Conservation (phyloP, 139 green algal species). For the Tetradesmus lagerheimii region DNA sequence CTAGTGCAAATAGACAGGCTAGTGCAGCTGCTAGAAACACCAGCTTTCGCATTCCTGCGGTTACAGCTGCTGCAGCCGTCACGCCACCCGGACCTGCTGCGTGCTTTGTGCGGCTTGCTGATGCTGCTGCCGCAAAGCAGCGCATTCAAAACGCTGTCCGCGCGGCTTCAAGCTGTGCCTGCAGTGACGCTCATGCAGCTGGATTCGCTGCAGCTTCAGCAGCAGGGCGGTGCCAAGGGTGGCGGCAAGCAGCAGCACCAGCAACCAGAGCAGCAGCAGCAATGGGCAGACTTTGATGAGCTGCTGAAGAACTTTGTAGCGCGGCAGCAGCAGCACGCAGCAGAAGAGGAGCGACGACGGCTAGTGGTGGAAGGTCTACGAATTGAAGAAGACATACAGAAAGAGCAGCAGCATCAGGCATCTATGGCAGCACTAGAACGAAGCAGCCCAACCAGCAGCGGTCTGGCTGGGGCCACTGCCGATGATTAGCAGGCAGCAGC, state of each 20-base stretch:
- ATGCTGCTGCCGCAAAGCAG: constrained; percentile 96
- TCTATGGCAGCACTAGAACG: constrained; percentile 8
- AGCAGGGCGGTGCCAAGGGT: neutral
- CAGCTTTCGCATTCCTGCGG: constrained; percentile 93
- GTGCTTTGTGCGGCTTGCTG: constrained; percentile 90
- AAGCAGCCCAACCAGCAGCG: constrained; percentile 6
- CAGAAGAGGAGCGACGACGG: constrained; percentile 36
- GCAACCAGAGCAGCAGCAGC: constrained; percentile 2
- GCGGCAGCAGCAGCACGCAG: constrained; percentile 37
- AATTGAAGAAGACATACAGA: constrained; percentile 44
- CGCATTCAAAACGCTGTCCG: constrained; percentile 87
- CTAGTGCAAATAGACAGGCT: constrained; percentile 90
- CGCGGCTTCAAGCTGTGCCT: constrained; percentile 62
- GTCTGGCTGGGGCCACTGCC: neutral
- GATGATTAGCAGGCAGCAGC: neutral
- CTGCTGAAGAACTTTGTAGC: constrained; percentile 38
- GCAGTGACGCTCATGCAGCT: constrained; percentile 39
- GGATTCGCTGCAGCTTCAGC: constrained; percentile 1
- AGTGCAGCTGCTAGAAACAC: constrained; percentile 93
- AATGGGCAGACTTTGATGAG: constrained; percentile 38
- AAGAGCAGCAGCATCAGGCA: constrained; percentile 37
- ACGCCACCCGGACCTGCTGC: constrained; percentile 77
- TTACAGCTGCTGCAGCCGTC: constrained; percentile 91
- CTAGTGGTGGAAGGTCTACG: constrained; percentile 24
- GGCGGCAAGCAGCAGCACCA: neutral